Percentiles rank a stretch among this genome's conserved stretches.
phyloP scores from a whole-genome alignment of 2,329 filamentous ascomycete species.

The Aureobasidium sp. region DNA sequence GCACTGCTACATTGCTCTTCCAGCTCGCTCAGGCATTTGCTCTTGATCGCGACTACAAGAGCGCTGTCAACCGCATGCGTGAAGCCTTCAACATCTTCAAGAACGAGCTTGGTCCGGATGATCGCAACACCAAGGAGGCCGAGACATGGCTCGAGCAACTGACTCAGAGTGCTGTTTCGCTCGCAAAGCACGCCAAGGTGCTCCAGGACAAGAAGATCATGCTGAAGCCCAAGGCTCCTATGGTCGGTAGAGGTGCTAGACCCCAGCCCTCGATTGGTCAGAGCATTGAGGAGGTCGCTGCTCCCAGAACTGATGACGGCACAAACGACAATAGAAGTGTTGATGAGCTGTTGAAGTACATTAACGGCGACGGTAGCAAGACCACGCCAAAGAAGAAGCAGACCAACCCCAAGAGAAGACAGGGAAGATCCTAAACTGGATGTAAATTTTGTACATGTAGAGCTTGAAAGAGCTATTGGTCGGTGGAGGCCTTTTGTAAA shows the following conservation, averaged over 20 bases:
- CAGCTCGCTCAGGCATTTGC: conserved; percentile 93
- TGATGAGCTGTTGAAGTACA: conserved; percentile 88
- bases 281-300: conserved; percentile 19
- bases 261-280: conserved; percentile 57
- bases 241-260: conserved; percentile 48
- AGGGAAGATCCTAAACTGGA: conserved; percentile 3
- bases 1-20: conserved; percentile 90
- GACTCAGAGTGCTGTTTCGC: conserved; percentile 87
- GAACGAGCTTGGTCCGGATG: conserved; percentile 72
- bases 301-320: conserved; percentile 1
- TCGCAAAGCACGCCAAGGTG: conserved; percentile 90
- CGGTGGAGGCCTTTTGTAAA: not conserved
- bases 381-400: conserved; percentile 37
- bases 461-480: not conserved
- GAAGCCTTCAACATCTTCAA: conserved; percentile 97
- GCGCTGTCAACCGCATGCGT: conserved; percentile 84
- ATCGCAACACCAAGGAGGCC: conserved; percentile 97
- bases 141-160: conserved; percentile 95
- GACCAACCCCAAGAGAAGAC: conserved; percentile 34
- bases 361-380: conserved; percentile 58
- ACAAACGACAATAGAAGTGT: conserved; percentile 54
- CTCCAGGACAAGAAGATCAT: conserved; percentile 53
- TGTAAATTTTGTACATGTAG: not conserved
- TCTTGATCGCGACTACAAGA: conserved; percentile 90
- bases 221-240: conserved; percentile 33